phyloP scores from a whole-genome alignment of 2,329 filamentous ascomycete genomes.

The Lasiodiplodia sp. region DNA sequence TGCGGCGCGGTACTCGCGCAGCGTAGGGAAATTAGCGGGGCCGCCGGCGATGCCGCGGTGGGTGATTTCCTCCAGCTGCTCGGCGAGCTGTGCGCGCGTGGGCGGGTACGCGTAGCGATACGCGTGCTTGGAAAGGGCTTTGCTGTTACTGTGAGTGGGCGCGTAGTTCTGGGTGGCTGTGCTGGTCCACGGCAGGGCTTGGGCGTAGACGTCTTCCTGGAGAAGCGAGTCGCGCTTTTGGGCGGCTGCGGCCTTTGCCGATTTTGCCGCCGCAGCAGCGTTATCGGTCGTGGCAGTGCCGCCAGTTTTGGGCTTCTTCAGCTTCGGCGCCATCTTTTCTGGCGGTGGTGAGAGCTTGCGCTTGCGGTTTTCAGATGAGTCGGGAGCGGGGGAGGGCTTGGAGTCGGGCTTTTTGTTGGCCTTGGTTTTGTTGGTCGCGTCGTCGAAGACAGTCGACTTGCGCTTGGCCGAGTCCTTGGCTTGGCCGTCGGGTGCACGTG shows the following conservation, averaged over 20 bases:
- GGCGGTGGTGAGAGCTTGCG: constrained; percentile 6
- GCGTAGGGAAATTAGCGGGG: constrained; percentile 5
- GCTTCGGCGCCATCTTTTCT: constrained; percentile 20
- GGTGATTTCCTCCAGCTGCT: constrained; percentile 29
- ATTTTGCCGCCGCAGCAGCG: not conserved
- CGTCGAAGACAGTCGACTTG: constrained; percentile 22
- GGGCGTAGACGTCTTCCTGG: constrained; percentile 13
- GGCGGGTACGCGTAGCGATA: constrained; percentile 3
- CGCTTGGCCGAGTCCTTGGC: constrained; percentile 23
- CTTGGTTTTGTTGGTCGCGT: constrained; percentile 24
- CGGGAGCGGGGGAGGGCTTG: constrained; percentile 11
- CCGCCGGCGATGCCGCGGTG: constrained; percentile 26
- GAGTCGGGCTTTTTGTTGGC: constrained; percentile 5
- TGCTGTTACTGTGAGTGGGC: not conserved
- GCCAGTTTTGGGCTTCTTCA: constrained; percentile 22
- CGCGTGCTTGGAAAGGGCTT: constrained; percentile 9
- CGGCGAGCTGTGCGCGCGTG: constrained; percentile 26
- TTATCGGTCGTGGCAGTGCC: constrained; percentile 4
- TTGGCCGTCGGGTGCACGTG: constrained; percentile 11
- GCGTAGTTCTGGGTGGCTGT: not conserved
- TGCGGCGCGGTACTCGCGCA: constrained; percentile 25
- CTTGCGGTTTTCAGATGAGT: constrained; percentile 17
- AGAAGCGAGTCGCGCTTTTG: constrained; percentile 27
- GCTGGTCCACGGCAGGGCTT: not conserved
- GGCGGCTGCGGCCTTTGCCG: constrained; percentile 13